Percentiles rank a stretch among this genome's conserved stretches.
Evolutionary conservation across 2,329 filamentous ascomycete genomes (phyloP).

Genomic region (Daldinia sp.): DNA sequence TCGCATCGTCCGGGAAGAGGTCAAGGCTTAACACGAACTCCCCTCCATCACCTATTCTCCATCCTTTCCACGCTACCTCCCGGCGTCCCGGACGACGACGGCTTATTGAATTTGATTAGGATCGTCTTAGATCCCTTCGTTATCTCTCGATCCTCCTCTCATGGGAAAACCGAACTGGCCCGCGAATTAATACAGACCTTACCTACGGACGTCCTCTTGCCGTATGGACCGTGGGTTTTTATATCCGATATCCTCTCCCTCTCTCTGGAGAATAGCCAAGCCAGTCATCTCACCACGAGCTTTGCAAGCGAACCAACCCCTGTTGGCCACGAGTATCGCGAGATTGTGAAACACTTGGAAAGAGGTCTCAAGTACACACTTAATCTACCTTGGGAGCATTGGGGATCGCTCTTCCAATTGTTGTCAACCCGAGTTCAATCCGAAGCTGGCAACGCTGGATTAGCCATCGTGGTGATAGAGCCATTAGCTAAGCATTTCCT

Average conservation of each 20-base stretch:
- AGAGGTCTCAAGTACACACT: constrained; percentile 66
- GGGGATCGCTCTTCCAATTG: constrained; percentile 68
- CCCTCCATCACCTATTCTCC: constrained; percentile 74
- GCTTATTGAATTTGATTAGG: constrained; percentile 60
- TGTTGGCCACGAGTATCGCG: constrained; percentile 76
- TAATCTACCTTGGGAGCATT: constrained; percentile 60
- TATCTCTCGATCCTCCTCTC: constrained; percentile 58
- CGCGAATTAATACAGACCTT: constrained; percentile 64
- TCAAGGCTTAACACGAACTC: constrained; percentile 65
- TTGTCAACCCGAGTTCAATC: constrained; percentile 68
- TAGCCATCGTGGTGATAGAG: constrained; percentile 76
- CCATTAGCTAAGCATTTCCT: constrained; percentile 71
- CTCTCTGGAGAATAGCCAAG: constrained; percentile 57
- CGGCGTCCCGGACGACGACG: constrained; percentile 61
- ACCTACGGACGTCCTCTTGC: constrained; percentile 59
- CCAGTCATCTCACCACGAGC: constrained; percentile 55
- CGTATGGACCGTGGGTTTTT: constrained; percentile 65
- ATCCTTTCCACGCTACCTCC: constrained; percentile 67
- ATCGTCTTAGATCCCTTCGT: constrained; percentile 71
- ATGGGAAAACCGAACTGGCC: constrained; percentile 60
- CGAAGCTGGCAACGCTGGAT: constrained; percentile 75
- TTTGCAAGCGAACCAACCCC: constrained; percentile 60
- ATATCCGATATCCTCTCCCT: constrained; percentile 61
- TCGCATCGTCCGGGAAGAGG: constrained; percentile 69
- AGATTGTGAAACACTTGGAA: constrained; percentile 75